Conservation (phyloP, 371 early-diverging fungal genomes). For the Blastocladiella emersonii region DNA sequence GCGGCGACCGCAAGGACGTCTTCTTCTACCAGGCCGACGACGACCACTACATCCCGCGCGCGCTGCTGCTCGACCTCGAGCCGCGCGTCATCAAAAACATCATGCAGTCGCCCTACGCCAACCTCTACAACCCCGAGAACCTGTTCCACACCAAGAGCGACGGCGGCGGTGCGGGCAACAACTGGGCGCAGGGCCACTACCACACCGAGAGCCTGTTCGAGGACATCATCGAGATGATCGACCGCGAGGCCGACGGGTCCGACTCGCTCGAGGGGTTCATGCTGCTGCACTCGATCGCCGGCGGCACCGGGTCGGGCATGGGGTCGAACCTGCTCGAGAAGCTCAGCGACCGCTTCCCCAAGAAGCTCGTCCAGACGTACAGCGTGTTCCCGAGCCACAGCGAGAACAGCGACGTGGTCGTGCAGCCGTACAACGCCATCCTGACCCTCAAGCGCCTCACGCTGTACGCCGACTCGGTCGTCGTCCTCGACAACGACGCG, state of each 20-base stretch:
- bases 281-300: conserved; percentile 86
- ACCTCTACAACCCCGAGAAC: conserved; percentile 84
- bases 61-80: conserved; percentile 81
- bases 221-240: conserved; percentile 82
- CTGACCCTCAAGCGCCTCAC: conserved; percentile 84
- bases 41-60: conserved; percentile 85
- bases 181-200: conserved; percentile 83
- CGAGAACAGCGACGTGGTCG: conserved; percentile 96
- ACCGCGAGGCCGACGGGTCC: conserved; percentile 86
- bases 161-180: conserved; percentile 94
- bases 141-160: conserved; percentile 63
- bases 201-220: conserved; percentile 64
- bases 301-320: conserved; percentile 94
- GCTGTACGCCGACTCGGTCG: conserved; percentile 88
- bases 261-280: conserved; percentile 87
- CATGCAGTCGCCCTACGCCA: conserved; percentile 49
- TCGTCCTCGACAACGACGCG: conserved; percentile 92
- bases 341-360: conserved; percentile 91
- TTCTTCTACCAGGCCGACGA: conserved; percentile 98
- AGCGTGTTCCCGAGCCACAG: conserved; percentile 97
- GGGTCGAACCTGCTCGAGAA: conserved; percentile 80
- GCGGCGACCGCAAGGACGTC: conserved; percentile 88
- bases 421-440: conserved; percentile 99
- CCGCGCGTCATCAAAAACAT: conserved; percentile 74
- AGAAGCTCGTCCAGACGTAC: conserved; percentile 94